Evolutionary conservation across 768 basidiomycete species (phyloP).

Genomic region (Dentipellis fragilis): DNA sequence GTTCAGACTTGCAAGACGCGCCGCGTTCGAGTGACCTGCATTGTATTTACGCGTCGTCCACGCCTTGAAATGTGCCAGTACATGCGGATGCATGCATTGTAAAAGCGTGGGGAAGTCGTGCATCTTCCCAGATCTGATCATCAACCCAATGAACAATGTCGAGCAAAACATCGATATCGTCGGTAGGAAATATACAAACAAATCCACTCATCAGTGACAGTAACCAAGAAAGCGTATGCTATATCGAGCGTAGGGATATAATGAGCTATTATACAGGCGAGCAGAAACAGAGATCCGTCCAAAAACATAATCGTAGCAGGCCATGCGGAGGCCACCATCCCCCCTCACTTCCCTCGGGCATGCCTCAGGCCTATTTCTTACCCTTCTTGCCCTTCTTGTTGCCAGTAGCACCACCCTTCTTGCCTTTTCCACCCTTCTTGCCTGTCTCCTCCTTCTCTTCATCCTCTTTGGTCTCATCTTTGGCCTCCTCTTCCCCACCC

Average conservation of each 20-base stretch:
- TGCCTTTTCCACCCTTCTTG: background rate
- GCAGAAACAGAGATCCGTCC: background rate
- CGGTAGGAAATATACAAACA: background rate
- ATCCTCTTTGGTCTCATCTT: background rate
- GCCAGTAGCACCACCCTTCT: background rate
- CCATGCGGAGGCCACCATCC: background rate
- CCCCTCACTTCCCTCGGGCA: background rate
- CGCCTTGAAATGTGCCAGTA: no score
- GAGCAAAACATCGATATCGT: background rate
- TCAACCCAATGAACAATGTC: background rate
- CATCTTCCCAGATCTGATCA: no score
- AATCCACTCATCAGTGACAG: background rate
- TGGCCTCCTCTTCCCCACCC: slow-evolving; percentile 1
- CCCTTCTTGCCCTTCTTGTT: slow-evolving; percentile 12
- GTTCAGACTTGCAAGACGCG: no score
- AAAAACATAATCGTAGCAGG: background rate
- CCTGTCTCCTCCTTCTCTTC: slow-evolving; percentile 3
- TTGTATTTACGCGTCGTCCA: no score
- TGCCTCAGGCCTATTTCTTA: background rate
- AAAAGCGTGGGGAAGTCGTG: no score
- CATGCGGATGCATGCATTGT: no score
- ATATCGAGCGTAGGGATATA: slow-evolving; percentile 3
- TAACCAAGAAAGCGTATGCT: background rate
- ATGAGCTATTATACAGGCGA: background rate
- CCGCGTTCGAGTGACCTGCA: no score